These are phyloP conservation scores for Rhodotorula sp. DNA, from an alignment of 1,284 basidiomycete species.

Conservation along the genomic window DNA sequence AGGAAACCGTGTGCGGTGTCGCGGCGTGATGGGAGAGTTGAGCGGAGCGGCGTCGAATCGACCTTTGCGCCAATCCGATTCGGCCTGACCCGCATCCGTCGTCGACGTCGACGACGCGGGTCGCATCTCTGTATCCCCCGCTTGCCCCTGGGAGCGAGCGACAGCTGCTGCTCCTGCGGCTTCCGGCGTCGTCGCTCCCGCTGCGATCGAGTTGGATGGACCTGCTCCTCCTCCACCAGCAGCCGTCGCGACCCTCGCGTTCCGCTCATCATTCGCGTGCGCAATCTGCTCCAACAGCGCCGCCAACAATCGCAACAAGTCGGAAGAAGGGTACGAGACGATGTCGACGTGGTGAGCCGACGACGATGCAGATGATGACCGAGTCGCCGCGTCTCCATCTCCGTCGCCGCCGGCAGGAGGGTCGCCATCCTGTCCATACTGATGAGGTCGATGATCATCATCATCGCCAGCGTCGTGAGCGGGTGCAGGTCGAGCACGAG, in stretches of 20 bases:
- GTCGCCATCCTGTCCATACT: background rate
- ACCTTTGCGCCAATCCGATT: conserved; percentile 15
- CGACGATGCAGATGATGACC: background rate
- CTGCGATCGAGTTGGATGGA: background rate
- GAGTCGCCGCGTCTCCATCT: background rate
- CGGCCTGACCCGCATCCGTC: background rate
- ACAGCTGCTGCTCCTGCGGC: background rate
- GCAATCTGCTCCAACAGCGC: conserved; percentile 88
- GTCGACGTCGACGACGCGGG: background rate
- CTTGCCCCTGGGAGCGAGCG: background rate
- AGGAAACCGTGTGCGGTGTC: background rate
- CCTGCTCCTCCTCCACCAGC: no score
- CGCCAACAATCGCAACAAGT: conserved; percentile 85
- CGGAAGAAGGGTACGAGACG: conserved; percentile 57
- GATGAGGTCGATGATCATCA: background rate
- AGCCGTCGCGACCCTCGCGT: conserved; percentile 9
- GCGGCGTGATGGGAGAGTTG: conserved; percentile 34
- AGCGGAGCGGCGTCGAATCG: conserved; percentile 42
- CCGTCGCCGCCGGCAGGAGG: background rate
- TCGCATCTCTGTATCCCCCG: background rate
- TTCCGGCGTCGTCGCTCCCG: background rate
- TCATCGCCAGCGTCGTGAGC: no score
- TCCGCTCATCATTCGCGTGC: conserved; percentile 72
- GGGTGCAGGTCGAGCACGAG: no score
- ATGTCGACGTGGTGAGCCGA: conserved; percentile 54